These are phyloP conservation scores for Leishmania tarentolae DNA, from an alignment of 208 protist genomes.

Conservation along the genomic window DNA sequence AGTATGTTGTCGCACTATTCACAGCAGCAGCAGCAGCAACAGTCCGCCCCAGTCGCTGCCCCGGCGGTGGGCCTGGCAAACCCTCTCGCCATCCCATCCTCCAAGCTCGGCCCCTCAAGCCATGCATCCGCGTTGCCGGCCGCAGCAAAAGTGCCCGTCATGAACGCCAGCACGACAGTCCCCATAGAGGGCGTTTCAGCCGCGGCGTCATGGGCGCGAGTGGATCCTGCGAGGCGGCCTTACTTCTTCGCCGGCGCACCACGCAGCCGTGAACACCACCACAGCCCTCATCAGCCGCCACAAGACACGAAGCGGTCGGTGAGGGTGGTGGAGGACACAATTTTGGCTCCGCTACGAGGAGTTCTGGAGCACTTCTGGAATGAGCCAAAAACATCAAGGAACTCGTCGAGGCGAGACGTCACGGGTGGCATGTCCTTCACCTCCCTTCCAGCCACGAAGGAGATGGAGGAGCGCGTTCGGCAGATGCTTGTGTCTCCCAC, in stretches of 20 bases:
- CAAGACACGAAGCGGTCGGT: neutral
- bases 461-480: slow-evolving; percentile 10
- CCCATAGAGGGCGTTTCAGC: slow-evolving; percentile 18
- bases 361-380: slow-evolving; percentile 56
- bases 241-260: slow-evolving; percentile 21
- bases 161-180: neutral
- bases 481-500: slow-evolving; percentile 13
- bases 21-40: neutral
- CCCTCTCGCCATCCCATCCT: slow-evolving; percentile 41
- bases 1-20: neutral
- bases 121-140: neutral
- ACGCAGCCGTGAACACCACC: neutral
- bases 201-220: slow-evolving; percentile 24
- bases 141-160: neutral
- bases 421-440: neutral
- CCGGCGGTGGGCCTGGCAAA: slow-evolving; percentile 1
- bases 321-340: slow-evolving; percentile 34
- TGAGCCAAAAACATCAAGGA: neutral
- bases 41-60: too few relatives aligned
- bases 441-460: neutral
- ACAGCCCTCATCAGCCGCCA: neutral
- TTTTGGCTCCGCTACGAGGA: slow-evolving; percentile 42
- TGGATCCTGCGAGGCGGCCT: slow-evolving; percentile 28
- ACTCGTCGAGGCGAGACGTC: neutral
- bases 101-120: slow-evolving; percentile 23